Conservation (phyloP, 768 basidiomycete species). For the Agrocybe praecox region DNA sequence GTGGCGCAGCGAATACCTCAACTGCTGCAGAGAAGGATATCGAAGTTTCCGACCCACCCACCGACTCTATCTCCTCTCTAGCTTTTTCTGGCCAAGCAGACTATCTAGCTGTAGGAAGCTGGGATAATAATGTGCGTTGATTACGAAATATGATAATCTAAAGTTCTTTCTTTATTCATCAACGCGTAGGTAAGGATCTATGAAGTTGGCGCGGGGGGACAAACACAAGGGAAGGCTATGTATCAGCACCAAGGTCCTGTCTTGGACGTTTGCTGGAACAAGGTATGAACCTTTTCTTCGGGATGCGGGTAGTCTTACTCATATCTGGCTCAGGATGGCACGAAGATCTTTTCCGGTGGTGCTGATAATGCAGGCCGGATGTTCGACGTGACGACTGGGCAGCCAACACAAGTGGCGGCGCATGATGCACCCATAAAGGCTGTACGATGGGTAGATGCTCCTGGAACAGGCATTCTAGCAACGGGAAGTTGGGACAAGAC, state of each 20-base stretch:
- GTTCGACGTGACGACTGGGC: conserved; percentile 87
- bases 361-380: conserved; percentile 95
- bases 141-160: not conserved
- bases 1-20: conserved; percentile 33
- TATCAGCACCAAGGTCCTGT: conserved; percentile 92
- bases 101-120: conserved; percentile 89
- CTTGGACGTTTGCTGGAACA: conserved; percentile 88
- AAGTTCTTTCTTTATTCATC: conserved; percentile 6
- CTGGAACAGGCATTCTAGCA: conserved; percentile 73
- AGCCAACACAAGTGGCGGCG: conserved; percentile 80
- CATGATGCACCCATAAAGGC: conserved; percentile 90
- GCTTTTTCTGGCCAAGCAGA: conserved; percentile 86
- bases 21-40: conserved; percentile 70
- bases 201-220: conserved; percentile 79
- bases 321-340: conserved; percentile 66
- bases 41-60: conserved; percentile 78
- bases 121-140: conserved; percentile 84
- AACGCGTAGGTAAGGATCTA: conserved; percentile 83
- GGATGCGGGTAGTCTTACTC: too few species aligned
- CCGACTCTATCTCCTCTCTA: conserved; percentile 86
- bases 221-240: conserved; percentile 88
- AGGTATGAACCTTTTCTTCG: conserved; percentile 48
- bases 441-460: conserved; percentile 80
- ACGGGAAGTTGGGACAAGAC: conserved; percentile 99
- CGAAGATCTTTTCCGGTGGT: conserved; percentile 89